Evolutionary conservation across 192 early-diverging fungal genomes (phyloP).

Genomic region (Mortierella alpina): DNA sequence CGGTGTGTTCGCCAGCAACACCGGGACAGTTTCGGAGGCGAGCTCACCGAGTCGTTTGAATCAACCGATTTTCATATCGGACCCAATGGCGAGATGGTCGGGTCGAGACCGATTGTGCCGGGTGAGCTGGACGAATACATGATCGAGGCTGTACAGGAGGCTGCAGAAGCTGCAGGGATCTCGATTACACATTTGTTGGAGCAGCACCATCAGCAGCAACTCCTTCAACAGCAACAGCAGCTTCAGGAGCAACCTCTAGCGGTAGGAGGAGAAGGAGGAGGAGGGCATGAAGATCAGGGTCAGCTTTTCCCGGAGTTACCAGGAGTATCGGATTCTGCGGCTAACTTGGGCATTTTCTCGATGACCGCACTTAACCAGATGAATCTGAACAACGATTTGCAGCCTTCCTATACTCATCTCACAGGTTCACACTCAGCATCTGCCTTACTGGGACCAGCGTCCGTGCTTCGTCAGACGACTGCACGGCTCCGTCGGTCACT

Average conservation of each 20-base stretch:
- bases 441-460: not conserved
- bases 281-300: not conserved
- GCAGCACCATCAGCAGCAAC: conserved; percentile 24
- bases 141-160: conserved; percentile 52
- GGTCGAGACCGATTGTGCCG: conserved; percentile 35
- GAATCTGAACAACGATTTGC: not conserved
- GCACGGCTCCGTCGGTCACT: conserved; percentile 40
- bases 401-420: not conserved
- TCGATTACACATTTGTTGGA: conserved; percentile 41
- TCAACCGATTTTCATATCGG: conserved; percentile 40
- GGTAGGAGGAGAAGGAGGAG: not conserved
- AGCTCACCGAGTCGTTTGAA: conserved; percentile 41
- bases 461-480: conserved; percentile 36
- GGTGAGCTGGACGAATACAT: conserved; percentile 43
- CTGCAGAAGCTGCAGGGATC: conserved; percentile 38
- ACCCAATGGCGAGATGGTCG: conserved; percentile 42
- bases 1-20: conserved; percentile 38
- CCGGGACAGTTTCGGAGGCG: conserved; percentile 42
- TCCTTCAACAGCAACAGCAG: conserved; percentile 14
- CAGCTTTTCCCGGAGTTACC: not conserved
- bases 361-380: conserved; percentile 21
- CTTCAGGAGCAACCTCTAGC: conserved; percentile 12
- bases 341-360: not conserved
- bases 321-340: conserved; percentile 2
- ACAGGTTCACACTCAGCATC: not conserved